Evolutionary conservation across 345 rosid genomes (phyloP).

Genomic region (Brassica incana): DNA sequence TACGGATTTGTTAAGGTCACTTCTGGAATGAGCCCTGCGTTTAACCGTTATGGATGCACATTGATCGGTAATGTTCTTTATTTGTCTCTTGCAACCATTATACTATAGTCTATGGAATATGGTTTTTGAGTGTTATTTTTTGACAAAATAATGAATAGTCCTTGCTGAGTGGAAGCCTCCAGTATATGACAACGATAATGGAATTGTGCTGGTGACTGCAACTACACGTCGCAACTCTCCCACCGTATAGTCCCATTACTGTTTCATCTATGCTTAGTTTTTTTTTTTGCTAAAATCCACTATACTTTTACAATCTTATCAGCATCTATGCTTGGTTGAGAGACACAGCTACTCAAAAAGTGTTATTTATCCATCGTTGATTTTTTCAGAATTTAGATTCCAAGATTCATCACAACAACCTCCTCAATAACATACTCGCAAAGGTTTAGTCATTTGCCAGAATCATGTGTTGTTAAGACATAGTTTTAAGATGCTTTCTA

Average conservation of each 20-base stretch:
- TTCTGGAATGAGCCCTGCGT: conserved; percentile 95
- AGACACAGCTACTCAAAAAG: neutral
- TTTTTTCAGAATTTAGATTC: conserved; percentile 80
- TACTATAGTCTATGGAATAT: neutral
- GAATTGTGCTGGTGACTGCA: conserved; percentile 79
- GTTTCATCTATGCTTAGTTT: neutral
- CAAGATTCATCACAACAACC: conserved; percentile 95
- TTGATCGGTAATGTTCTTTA: conserved; percentile 57
- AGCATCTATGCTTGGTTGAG: neutral
- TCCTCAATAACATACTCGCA: conserved; percentile 86
- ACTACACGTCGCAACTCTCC: conserved; percentile 94
- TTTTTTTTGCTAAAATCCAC: no score
- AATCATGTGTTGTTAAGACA: neutral
- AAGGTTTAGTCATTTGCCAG: conserved; percentile 51
- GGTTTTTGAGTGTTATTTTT: neutral
- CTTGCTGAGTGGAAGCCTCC: conserved; percentile 97
- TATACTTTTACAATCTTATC: no score
- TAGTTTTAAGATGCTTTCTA: neutral
- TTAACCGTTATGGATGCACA: conserved; percentile 84
- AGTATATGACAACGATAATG: conserved; percentile 76
- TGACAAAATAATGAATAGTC: conserved; percentile 48
- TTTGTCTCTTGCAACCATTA: neutral
- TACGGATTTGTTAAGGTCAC: conserved; percentile 56
- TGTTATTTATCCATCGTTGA: neutral
- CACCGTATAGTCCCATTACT: conserved; percentile 48